Base-by-base conservation (phyloP, 176 grass and related monocot genomes). In the Hordeum marinum region DNA sequence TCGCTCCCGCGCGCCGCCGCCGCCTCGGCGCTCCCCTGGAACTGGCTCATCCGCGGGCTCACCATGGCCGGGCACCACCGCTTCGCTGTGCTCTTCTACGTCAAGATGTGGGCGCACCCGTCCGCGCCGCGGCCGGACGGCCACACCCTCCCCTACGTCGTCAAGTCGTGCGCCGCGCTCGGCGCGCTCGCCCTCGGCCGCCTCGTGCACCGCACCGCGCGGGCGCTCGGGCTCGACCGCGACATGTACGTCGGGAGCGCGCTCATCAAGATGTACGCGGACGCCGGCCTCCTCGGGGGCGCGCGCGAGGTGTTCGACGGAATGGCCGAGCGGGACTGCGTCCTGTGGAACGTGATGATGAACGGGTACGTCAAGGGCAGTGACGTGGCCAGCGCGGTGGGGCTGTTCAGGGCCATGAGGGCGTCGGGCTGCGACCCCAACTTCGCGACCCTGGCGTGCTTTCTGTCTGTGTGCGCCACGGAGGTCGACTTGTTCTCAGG, bases 331-430 rank as follows among this genome's bases (percentile, higher is more conserved):
- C 89, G 89, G 80, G 93, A 95, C 27, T 93, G 87, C 82, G 85
- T 94, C 32, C 61, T 93, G 55, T 98, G 96, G 93, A 93, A 98
- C 60, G 93, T 94, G 57, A 95, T 93, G 87, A 91, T 98, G 36
- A 87, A 93, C 70, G 87, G 89, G 3, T 93, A 90, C 77, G 75
- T 93, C 45, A 91, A 87, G 76, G 62, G 36, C 8, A 83, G 83
- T 29, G 71, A 88, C 67, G 63, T 85, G 35, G 3, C 34, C 4
- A 72, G 68, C 5, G 92, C 92, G 10, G 79, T 87, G 61, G 31
- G 12, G 1, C 78, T 95, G 11, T 93, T 94, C 45, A 27, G 63
- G 23, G 63, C 66, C 64, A 98, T 94, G 92, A 91, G 82, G n/a
- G 78, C 17, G 24, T 46, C 73, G 0, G 76, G 72, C 20, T 83